A percentile compares a stretch with the other conserved stretches of the same genome.
These are phyloP conservation scores for Umbilicus rupestris DNA, from an alignment of 164 flowering plant genomes.

Conservation along the genomic window DNA sequence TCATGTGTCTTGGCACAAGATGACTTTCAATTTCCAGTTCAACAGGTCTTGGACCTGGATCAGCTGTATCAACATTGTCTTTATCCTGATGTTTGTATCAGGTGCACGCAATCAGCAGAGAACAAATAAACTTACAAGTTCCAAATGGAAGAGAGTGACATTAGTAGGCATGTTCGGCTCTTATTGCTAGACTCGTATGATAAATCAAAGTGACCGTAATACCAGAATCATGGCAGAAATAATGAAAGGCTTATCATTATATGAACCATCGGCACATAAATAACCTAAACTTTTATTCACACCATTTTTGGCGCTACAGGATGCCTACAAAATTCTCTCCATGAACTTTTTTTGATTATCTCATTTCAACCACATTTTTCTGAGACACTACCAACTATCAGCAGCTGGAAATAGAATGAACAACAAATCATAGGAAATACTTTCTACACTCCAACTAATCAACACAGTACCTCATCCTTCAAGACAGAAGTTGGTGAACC, in stretches of 20 bases:
- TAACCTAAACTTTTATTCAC: too few species aligned
- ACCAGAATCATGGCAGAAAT: background rate
- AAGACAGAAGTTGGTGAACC: constrained; percentile 91
- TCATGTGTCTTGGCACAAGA: constrained; percentile 45
- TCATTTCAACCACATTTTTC: too few species aligned
- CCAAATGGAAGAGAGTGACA: background rate
- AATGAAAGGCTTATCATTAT: background rate
- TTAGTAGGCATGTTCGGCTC: background rate
- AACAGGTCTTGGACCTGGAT: constrained; percentile 13
- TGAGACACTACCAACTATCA: too few species aligned
- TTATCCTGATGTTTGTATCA: constrained; percentile 25
- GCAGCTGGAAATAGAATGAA: too few species aligned
- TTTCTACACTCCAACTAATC: too few species aligned
- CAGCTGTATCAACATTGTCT: constrained; percentile 16
- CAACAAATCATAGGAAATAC: too few species aligned
- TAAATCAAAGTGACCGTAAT: background rate
- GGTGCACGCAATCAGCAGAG: constrained; percentile 7
- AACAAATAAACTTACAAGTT: background rate
- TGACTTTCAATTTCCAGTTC: constrained; percentile 45
- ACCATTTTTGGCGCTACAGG: too few species aligned
- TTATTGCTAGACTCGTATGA: background rate
- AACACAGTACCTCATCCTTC: constrained; percentile 57
- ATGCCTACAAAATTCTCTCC: too few species aligned
- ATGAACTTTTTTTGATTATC: too few species aligned
- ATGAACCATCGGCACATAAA: too few species aligned